These are phyloP conservation scores for Epicoccum sorghinum DNA, from an alignment of 2,329 filamentous ascomycete genomes.

Conservation along the genomic window DNA sequence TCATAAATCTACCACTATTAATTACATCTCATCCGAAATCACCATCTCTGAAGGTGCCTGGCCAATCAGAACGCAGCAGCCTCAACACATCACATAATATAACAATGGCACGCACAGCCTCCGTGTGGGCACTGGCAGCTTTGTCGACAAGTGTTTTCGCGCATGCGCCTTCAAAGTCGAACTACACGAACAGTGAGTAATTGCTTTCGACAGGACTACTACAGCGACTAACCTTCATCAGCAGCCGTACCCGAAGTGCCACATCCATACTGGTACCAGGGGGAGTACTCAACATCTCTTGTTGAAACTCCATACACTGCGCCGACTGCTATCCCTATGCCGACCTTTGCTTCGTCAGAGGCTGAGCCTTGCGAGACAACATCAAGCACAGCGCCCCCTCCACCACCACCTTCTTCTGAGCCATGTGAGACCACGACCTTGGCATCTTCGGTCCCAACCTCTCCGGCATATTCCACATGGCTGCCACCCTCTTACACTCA, in stretches of 20 bases:
- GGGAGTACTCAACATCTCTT: slow-evolving; percentile 5
- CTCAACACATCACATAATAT: slow-evolving; percentile 1
- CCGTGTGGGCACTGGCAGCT: slow-evolving; percentile 24
- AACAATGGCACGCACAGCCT: slow-evolving; percentile 25
- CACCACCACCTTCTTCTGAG: slow-evolving; percentile 8
- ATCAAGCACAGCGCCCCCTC: background rate
- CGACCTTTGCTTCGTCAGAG: slow-evolving; percentile 2
- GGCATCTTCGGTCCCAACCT: background rate
- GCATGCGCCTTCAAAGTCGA: slow-evolving; percentile 10
- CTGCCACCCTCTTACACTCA: slow-evolving; percentile 11
- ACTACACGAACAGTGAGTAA: slow-evolving; percentile 22
- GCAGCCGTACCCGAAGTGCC: slow-evolving; percentile 17
- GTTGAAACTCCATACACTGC: slow-evolving; percentile 6
- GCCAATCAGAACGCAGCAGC: slow-evolving; percentile 22
- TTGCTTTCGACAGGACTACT: background rate
- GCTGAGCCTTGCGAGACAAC: slow-evolving; percentile 16
- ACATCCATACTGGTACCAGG: slow-evolving; percentile 23
- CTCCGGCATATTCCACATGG: slow-evolving; percentile 11
- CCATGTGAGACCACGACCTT: slow-evolving; percentile 16
- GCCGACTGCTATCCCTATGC: background rate
- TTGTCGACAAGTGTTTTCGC: slow-evolving; percentile 24
- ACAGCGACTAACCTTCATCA: slow-evolving; percentile 10
- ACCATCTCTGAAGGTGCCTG: background rate
- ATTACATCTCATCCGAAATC: too few relatives aligned
- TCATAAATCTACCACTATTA: background rate